Base-by-base conservation (phyloP, 2,329 filamentous ascomycete species). In the Ambrosiella cleistominuta region DNA sequence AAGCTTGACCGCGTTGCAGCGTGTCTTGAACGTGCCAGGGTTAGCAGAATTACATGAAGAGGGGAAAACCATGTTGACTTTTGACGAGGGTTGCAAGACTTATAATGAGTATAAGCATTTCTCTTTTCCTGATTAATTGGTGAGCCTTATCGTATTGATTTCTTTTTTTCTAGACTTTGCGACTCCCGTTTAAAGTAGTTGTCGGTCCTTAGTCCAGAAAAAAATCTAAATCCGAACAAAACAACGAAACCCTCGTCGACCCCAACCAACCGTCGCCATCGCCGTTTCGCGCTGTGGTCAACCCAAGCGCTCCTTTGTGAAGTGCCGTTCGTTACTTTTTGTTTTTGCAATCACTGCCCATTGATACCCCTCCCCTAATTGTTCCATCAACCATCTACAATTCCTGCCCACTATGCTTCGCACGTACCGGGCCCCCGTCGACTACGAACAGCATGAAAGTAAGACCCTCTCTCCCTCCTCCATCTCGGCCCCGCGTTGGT, bases 401-500 rank as follows among this genome's bases (percentile, higher is more conserved):
- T 27, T 27, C 27, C 15, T 36, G 37, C 13, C 47, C 57, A 58
- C 17, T 36, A 60, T 60, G 59, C 39, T 60, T 37, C 59, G 59
- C 56, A 60, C 59, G 13, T 62, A 61, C 58, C 58, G 57, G 36
- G 58, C 62, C 12, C 62, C 85, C 56, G 88, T 95, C 66, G 84
- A 95, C 70, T 98, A 98, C 73, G 80, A 83, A 66, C 82, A 83
- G 66, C 93, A 98, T 71, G 82, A 93, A 72, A 75, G 87, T 89
- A 71, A 65, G 82, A 70, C 47, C 47, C 19, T 11, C 47, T 19
- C 47, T 2, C 9, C 15, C 42, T 55, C 42, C 5, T 36, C 42
- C 49, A 49, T 54, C 37, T 47, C 27, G 27, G 19, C 8, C 47
- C 5, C 47, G 3, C 19, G 27, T 3, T 7, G 39, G 11, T 7